phyloP scores from a whole-genome alignment of 78 protist species.

The Dictyostelium firmibasis region DNA sequence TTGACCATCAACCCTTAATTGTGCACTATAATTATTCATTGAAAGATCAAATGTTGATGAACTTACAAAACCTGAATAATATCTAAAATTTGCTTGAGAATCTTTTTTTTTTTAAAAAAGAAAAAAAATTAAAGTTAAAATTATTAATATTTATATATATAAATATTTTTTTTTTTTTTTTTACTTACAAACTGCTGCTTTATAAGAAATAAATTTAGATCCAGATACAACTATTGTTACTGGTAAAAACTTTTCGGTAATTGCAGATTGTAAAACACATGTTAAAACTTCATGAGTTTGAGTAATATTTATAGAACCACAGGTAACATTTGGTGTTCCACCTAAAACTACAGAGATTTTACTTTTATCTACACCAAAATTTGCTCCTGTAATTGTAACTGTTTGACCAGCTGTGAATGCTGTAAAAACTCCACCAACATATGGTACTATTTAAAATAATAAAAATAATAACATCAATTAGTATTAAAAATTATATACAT shows the following conservation, averaged over 20 bases:
- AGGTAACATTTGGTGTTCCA: background rate
- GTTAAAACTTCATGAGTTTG: background rate
- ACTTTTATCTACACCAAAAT: background rate
- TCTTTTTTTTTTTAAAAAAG: background rate
- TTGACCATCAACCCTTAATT: slow-evolving; percentile 35
- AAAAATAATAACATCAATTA: background rate
- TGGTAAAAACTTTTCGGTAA: slow-evolving; percentile 21
- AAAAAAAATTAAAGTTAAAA: background rate
- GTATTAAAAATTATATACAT: background rate
- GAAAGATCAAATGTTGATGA: background rate
- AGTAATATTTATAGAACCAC: background rate
- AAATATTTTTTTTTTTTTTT: too few species aligned
- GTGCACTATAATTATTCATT: background rate
- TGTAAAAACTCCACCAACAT: background rate
- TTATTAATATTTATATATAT: too few species aligned
- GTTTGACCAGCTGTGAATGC: background rate
- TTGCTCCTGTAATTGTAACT: slow-evolving; percentile 8
- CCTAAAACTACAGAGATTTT: background rate
- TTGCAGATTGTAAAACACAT: background rate
- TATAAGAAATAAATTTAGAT: background rate
- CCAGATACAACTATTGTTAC: background rate
- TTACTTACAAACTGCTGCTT: slow-evolving; percentile 44
- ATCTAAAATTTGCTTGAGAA: background rate
- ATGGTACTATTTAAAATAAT: background rate
- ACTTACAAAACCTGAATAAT: slow-evolving; percentile 29